phyloP scores from a whole-genome alignment of 2,329 filamentous ascomycete genomes.

The Aspergillus sergii region DNA sequence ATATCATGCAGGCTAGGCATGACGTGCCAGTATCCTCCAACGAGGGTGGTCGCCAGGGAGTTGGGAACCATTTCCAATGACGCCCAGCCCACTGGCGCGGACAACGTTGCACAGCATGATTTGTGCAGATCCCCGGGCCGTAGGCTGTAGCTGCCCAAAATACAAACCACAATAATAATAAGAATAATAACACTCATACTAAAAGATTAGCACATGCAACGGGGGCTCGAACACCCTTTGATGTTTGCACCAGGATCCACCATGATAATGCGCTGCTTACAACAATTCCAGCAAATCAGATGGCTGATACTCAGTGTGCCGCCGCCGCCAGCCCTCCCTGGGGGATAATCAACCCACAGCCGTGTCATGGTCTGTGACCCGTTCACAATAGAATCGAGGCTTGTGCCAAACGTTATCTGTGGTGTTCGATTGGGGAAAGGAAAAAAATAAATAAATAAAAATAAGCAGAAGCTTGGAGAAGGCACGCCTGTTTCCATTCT shows the following conservation, averaged over 20 bases:
- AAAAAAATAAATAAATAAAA: neutral
- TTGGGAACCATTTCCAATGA: conserved; percentile 17
- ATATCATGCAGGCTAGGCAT: conserved; percentile 20
- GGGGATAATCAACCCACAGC: conserved; percentile 18
- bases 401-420: conserved; percentile 12
- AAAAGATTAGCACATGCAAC: conserved; percentile 12
- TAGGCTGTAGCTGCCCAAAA: conserved; percentile 27
- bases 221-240: conserved; percentile 19
- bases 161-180: neutral
- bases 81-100: conserved; percentile 17
- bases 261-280: conserved; percentile 22
- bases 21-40: conserved; percentile 21
- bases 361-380: conserved; percentile 13
- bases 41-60: conserved; percentile 13
- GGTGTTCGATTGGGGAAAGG: too few species aligned
- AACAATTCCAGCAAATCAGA: conserved; percentile 20
- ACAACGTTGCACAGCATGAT: conserved; percentile 26
- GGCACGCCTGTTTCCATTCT: conserved; percentile 20
- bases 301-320: conserved; percentile 12
- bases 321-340: conserved; percentile 12
- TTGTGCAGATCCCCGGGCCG: conserved; percentile 20
- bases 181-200: neutral
- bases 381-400: conserved; percentile 12
- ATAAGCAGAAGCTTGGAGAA: conserved; percentile 5
- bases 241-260: conserved; percentile 23